Evolutionary conservation across 2,329 filamentous ascomycete species (phyloP).

Genomic region (Aspergillus viridinutans): DNA sequence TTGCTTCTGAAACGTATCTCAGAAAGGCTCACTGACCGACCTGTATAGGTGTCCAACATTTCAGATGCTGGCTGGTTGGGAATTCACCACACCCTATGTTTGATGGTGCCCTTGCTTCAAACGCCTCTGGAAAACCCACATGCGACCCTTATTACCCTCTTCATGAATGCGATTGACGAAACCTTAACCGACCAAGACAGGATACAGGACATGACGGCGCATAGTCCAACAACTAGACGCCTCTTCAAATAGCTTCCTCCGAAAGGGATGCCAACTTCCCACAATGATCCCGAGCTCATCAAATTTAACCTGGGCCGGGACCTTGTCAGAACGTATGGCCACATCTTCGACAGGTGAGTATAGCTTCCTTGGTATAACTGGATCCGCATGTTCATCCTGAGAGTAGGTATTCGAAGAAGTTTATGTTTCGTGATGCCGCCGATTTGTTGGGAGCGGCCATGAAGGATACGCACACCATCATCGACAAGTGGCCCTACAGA

Average conservation of each 20-base stretch:
- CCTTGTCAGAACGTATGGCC: slow-evolving; percentile 2
- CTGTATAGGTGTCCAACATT: slow-evolving; percentile 38
- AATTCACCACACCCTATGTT: slow-evolving; percentile 14
- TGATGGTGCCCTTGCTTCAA: slow-evolving; percentile 34
- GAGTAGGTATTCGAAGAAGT: neutral
- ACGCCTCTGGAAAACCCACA: slow-evolving; percentile 29
- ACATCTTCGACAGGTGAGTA: slow-evolving; percentile 10
- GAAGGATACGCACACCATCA: slow-evolving; percentile 29
- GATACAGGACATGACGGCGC: neutral
- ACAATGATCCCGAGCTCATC: neutral
- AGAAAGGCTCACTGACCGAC: neutral
- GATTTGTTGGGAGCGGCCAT: slow-evolving; percentile 13
- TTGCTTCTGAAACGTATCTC: too few relatives aligned
- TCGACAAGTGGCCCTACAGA: slow-evolving; percentile 31
- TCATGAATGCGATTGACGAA: slow-evolving; percentile 33
- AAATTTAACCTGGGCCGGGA: neutral
- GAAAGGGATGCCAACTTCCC: too few relatives aligned
- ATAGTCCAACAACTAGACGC: neutral
- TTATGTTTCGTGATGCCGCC: slow-evolving; percentile 6
- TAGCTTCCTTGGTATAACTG: neutral
- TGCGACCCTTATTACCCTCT: slow-evolving; percentile 42
- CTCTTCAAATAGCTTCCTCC: neutral
- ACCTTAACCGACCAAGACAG: too few relatives aligned
- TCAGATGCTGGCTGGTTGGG: slow-evolving; percentile 35
- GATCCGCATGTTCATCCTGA: too few relatives aligned